Conservation (phyloP, 192 early-diverging fungal species). For the Backusella macrospora region DNA sequence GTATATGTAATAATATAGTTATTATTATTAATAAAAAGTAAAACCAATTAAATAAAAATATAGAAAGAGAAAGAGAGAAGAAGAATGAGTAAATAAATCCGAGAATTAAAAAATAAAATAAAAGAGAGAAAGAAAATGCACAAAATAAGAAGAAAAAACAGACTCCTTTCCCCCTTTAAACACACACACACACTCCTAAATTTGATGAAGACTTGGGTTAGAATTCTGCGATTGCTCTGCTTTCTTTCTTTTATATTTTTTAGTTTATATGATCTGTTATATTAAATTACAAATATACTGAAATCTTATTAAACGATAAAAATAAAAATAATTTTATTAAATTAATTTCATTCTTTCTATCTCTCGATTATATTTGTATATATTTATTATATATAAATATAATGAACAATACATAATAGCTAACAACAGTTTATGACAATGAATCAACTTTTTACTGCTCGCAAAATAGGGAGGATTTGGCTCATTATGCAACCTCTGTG, state of each 20-base stretch:
- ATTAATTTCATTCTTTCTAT: background rate
- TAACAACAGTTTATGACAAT: background rate
- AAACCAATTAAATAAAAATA: background rate
- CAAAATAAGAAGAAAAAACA: background rate
- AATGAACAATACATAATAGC: too few relatives aligned
- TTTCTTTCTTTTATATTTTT: background rate
- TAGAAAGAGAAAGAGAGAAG: background rate
- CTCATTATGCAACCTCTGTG: conserved; percentile 2
- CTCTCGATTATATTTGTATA: too few relatives aligned
- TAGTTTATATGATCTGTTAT: background rate
- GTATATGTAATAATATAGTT: background rate
- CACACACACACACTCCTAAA: background rate
- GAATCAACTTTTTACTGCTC: background rate
- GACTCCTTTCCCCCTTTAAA: conserved; percentile 8
- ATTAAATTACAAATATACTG: background rate
- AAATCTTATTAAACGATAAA: background rate
- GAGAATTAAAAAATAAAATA: background rate
- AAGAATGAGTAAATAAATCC: background rate
- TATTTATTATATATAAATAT: too few relatives aligned
- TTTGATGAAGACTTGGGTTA: conserved; percentile 1
- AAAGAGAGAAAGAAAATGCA: conserved; percentile 1
- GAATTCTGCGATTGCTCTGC: conserved; percentile 4
- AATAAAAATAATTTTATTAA: background rate
- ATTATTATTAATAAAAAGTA: too few relatives aligned
- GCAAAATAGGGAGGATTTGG: background rate